These are phyloP conservation scores for Spathaspora girioi DNA, from an alignment of 805 yeast species.

Conservation along the genomic window DNA sequence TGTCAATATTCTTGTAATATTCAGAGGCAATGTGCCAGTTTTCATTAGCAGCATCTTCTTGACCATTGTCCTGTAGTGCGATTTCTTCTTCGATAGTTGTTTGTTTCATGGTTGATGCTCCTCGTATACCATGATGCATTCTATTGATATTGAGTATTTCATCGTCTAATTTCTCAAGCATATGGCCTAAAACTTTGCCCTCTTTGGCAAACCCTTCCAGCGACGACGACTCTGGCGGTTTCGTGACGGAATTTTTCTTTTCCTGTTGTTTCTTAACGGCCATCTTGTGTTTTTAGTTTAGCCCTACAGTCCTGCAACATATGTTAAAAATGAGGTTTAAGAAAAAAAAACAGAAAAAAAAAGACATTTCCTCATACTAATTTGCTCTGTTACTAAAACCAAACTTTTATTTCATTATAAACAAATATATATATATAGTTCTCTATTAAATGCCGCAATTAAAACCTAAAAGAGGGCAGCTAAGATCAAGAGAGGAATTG, in stretches of 20 bases:
- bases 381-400: not conserved
- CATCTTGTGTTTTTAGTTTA: not conserved
- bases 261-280: not conserved
- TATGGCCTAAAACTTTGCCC: conserved; percentile 2
- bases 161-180: conserved; percentile 26
- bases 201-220: not conserved
- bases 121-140: conserved; percentile 13
- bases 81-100: conserved; percentile 3
- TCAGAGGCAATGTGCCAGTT: conserved; percentile 28
- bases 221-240: not conserved
- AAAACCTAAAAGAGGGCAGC: conserved; percentile 3
- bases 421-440: not conserved
- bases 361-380: too few relatives aligned
- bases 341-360: not conserved
- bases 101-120: not conserved
- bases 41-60: conserved; percentile 6
- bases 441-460: not conserved
- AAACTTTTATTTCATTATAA: not conserved
- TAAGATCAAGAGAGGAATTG: conserved; percentile 5
- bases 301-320: not conserved
- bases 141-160: conserved; percentile 22
- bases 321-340: too few relatives aligned
- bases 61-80: not conserved
- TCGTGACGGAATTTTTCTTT: not conserved
- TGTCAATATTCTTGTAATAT: conserved; percentile 28